phyloP scores from a whole-genome alignment of 176 grass and related monocot genomes.

The Oryza punctata region DNA sequence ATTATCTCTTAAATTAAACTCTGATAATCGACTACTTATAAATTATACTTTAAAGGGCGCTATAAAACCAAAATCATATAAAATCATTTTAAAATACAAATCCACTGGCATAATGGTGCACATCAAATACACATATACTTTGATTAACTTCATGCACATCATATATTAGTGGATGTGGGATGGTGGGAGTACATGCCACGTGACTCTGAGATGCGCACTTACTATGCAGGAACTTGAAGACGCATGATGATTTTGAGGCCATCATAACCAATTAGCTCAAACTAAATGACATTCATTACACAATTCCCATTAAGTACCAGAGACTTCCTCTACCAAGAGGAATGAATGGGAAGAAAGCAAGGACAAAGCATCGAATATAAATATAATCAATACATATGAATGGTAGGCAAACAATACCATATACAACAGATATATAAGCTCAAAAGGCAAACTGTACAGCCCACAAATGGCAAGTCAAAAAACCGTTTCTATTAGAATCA shows the following conservation, averaged over 20 bases:
- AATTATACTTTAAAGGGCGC: not conserved
- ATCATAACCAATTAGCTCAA: not conserved
- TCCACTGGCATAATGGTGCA: not conserved
- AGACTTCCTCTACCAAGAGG: not conserved
- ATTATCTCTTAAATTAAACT: no score
- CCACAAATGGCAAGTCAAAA: no score
- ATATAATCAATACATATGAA: not conserved
- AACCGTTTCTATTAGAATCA: conserved; percentile 21
- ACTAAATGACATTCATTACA: not conserved
- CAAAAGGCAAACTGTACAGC: not conserved
- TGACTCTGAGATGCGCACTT: not conserved
- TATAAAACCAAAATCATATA: not conserved
- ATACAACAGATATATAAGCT: not conserved
- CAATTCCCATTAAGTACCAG: not conserved
- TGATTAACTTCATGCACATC: not conserved
- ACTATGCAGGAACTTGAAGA: not conserved
- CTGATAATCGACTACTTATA: not conserved
- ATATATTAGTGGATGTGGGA: not conserved
- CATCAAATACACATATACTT: not conserved
- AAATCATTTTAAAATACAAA: not conserved
- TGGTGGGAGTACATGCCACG: not conserved
- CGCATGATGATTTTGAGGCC: not conserved
- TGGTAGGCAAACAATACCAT: not conserved
- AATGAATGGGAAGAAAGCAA: not conserved
- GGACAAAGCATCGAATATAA: not conserved